These are phyloP conservation scores for Aspergillus sclerotiicarbonarius DNA, from an alignment of 495 filamentous ascomycete species.

Conservation along the genomic window DNA sequence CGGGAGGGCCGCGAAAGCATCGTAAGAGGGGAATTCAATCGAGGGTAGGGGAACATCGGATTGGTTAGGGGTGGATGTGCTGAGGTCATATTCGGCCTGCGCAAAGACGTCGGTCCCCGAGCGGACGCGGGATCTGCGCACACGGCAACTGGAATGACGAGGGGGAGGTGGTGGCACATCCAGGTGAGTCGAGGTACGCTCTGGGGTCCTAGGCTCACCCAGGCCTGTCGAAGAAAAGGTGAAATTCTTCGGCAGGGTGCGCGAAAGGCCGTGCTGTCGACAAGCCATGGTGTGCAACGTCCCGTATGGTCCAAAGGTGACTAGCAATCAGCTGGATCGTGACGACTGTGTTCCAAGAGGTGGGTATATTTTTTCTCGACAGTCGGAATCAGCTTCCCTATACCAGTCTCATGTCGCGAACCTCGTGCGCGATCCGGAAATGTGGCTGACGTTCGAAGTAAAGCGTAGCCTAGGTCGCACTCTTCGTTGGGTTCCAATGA, in stretches of 20 bases:
- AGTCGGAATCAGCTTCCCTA: conserved; percentile 19
- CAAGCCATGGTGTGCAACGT: conserved; percentile 40
- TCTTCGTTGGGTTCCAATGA: conserved; percentile 6
- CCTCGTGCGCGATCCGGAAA: conserved; percentile 1
- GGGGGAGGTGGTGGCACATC: conserved; percentile 48
- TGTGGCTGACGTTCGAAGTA: conserved; percentile 10
- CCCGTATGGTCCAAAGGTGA: conserved; percentile 9
- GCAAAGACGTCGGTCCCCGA: conserved; percentile 43
- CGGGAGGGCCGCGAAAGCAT: conserved; percentile 22
- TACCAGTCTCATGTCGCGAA: conserved; percentile 28
- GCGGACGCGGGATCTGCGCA: conserved; percentile 45
- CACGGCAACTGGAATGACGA: conserved; percentile 52
- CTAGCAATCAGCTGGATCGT: conserved; percentile 2
- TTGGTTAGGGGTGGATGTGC: conserved; percentile 25
- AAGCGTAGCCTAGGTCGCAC: conserved; percentile 4
- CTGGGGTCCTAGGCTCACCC: conserved; percentile 58
- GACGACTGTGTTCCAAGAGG: neutral
- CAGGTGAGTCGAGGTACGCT: conserved; percentile 42
- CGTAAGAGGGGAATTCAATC: conserved; percentile 52
- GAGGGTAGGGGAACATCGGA: conserved; percentile 56
- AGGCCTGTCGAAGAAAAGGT: conserved; percentile 55
- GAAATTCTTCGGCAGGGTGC: conserved; percentile 65
- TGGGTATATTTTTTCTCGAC: conserved; percentile 10
- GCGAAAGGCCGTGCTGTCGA: conserved; percentile 54
- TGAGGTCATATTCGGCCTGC: conserved; percentile 34